These are phyloP conservation scores for Backusella tarrabulga DNA, from an alignment of 192 early-diverging fungal species.

Conservation along the genomic window DNA sequence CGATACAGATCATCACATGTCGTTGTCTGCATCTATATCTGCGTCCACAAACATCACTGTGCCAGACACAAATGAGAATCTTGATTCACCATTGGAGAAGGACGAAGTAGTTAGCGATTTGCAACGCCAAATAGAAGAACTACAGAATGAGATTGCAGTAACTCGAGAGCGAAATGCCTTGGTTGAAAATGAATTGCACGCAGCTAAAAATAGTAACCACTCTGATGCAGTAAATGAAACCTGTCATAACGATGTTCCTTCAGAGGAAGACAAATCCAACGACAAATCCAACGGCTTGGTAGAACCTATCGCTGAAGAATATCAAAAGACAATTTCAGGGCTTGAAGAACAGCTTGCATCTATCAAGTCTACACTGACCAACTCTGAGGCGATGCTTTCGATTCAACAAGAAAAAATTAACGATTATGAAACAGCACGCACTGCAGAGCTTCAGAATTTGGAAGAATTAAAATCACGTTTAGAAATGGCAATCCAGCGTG, in stretches of 20 bases:
- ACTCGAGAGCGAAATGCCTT: constrained; percentile 17
- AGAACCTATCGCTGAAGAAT: constrained; percentile 67
- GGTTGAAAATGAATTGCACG: constrained; percentile 11
- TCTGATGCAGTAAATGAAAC: neutral
- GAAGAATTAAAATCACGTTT: constrained; percentile 41
- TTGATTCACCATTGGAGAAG: neutral
- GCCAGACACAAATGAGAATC: neutral
- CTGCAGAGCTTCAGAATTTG: constrained; percentile 40
- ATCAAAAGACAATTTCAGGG: constrained; percentile 58
- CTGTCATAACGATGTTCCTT: neutral
- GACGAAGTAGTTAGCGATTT: neutral
- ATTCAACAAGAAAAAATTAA: constrained; percentile 55
- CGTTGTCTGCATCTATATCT: constrained; percentile 14
- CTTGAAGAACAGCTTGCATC: constrained; percentile 58
- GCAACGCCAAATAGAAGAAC: constrained; percentile 26
- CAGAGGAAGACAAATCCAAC: neutral
- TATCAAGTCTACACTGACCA: constrained; percentile 50
- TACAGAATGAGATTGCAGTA: constrained; percentile 19
- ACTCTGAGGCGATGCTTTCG: constrained; percentile 48
- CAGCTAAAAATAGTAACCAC: neutral
- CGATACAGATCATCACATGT: neutral
- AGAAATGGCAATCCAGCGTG: constrained; percentile 37
- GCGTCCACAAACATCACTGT: constrained; percentile 2
- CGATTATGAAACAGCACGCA: constrained; percentile 39
- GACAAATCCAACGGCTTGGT: constrained; percentile 46